Base-by-base conservation (phyloP, 164 flowering plant species). In the Vitis riparia region DNA sequence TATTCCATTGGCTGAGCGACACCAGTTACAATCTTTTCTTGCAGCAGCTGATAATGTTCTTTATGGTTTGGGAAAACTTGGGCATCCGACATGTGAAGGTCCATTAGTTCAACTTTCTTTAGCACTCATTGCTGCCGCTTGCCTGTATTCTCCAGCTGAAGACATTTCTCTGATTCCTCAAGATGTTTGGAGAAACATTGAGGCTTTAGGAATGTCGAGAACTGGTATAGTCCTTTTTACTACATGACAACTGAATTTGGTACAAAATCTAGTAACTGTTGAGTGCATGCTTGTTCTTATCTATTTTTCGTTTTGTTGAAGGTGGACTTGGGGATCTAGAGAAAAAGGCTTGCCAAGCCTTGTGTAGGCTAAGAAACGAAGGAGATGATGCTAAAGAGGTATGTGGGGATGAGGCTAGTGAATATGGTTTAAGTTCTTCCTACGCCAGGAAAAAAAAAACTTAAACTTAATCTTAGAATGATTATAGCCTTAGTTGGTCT, bases 361-460 rank as follows among this genome's bases (percentile, higher is more conserved):
- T 93, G 67, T 88, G 86, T 80, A 85, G 82, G 78, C 75, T 93
- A 68, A 83, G 79, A 77, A 74, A 59, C 51, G 88, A 86, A 73
- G 92, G 77, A 17, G 90, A 86, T 79, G 89, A 69, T 12, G 91
- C 88, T 8, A 93, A 90, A 85, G 88, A 88, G 90, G 98, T 93
- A 77, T 7, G 66, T 74, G 23, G 37, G 68, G 16, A 23, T 62
- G 9, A 50, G 7, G 51, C 19, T 3, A 32, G 52, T 1, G 47
- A 51, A 9, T 16, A 2, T 23, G 32, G 44, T 19, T 16, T 48
- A 47, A 13, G 11, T 44, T 67, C 12, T 67, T 13, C n/a, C 59
- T 55, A 12, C 59, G 7, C 7, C 17, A 49, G 14, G 19, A 17
- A 8, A 59, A 30, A 59, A 23, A 37, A 37, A 37, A 37, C 0